These are phyloP conservation scores for Exobasidium rhododendri DNA, from an alignment of 1,284 basidiomycete species.

Conservation along the genomic window DNA sequence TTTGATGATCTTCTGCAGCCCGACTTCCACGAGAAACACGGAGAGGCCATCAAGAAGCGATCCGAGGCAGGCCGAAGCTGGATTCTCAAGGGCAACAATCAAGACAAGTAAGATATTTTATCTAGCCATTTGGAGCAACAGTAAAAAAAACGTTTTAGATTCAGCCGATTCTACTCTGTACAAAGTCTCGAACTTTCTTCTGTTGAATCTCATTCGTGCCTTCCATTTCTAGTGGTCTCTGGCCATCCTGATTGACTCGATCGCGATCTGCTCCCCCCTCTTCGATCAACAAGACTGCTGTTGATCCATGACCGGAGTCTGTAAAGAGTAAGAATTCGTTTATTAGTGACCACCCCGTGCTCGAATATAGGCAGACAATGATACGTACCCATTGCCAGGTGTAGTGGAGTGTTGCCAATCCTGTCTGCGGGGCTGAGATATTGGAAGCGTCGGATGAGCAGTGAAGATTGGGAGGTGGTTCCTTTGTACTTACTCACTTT, in stretches of 20 bases:
- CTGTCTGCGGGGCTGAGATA: conserved; percentile 28
- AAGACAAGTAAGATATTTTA: conserved; percentile 6
- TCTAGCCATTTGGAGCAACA: too few species aligned
- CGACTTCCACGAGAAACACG: neutral
- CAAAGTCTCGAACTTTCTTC: conserved; percentile 12
- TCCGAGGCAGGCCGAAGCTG: neutral
- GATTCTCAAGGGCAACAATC: neutral
- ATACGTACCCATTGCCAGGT: conserved; percentile 24
- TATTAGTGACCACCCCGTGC: neutral
- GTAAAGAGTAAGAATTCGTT: conserved; percentile 4
- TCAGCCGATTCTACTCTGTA: conserved; percentile 9
- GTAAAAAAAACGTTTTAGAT: neutral
- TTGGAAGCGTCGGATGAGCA: neutral
- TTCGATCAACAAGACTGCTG: conserved; percentile 32
- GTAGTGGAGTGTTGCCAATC: conserved; percentile 36
- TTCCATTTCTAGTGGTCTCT: conserved; percentile 29
- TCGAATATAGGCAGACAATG: neutral
- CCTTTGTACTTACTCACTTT: conserved; percentile 25
- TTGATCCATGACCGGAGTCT: conserved; percentile 29
- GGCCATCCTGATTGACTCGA: conserved; percentile 28
- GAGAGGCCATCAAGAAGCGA: neutral
- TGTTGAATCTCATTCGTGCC: conserved; percentile 34
- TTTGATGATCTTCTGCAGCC: neutral
- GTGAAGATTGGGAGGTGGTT: too few species aligned
- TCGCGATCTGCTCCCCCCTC: conserved; percentile 28